Evolutionary conservation across 1,284 basidiomycete genomes (phyloP).

Genomic region (Irpex rosettiformis): DNA sequence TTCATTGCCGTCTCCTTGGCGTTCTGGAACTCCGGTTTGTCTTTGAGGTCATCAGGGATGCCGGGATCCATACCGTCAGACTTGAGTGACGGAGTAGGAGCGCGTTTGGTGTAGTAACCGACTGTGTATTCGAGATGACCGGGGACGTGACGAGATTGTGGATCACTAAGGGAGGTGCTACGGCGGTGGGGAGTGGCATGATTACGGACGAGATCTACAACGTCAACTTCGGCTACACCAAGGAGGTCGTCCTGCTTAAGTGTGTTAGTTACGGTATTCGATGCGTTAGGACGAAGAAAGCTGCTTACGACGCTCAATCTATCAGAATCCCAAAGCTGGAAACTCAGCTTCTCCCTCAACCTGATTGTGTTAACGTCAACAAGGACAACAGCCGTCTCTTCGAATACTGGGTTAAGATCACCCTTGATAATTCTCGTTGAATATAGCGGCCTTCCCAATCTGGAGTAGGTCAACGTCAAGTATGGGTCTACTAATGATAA

Average conservation of each 20-base stretch:
- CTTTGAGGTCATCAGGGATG: constrained; percentile 31
- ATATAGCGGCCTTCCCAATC: constrained; percentile 62
- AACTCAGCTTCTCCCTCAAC: constrained; percentile 59
- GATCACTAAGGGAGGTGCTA: constrained; percentile 25
- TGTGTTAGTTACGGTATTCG: not conserved
- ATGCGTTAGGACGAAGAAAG: not conserved
- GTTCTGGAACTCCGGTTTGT: constrained; percentile 30
- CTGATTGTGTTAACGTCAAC: constrained; percentile 72
- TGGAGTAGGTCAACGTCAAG: constrained; percentile 33
- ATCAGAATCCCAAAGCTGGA: constrained; percentile 83
- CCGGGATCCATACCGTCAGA: constrained; percentile 34
- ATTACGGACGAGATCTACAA: constrained; percentile 30
- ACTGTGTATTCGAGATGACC: constrained; percentile 43
- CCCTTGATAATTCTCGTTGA: constrained; percentile 69
- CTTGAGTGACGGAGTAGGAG: constrained; percentile 43
- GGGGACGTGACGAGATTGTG: constrained; percentile 25
- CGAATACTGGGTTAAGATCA: constrained; percentile 70
- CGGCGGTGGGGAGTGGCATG: constrained; percentile 29
- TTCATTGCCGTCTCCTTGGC: constrained; percentile 28
- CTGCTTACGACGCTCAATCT: constrained; percentile 35
- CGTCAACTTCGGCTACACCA: constrained; percentile 30
- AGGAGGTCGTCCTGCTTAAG: constrained; percentile 32
- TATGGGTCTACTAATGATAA: constrained; percentile 32
- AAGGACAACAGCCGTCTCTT: constrained; percentile 70
- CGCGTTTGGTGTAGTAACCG: constrained; percentile 63